Evolutionary conservation across 2,329 filamentous ascomycete genomes (phyloP), one percentile per base, ranked within the genome.

Genomic region (Monilinia fructigena): DNA sequence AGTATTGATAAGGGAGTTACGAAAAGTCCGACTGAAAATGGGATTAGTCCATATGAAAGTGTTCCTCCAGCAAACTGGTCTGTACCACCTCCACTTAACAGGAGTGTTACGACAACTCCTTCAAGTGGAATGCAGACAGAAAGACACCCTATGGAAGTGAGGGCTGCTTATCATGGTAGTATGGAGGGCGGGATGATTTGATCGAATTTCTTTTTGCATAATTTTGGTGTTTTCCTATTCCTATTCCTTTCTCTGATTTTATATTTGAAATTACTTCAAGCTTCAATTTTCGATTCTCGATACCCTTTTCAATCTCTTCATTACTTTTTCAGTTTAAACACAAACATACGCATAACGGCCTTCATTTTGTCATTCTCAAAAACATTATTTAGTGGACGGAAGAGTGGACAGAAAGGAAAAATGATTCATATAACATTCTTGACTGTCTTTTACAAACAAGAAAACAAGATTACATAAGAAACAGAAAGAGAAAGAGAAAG

Each of bases 151-250:
- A 65, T 74, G 53, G 75, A 76, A 40, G 70, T 76, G 28, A 73
- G 70, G 63, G 72, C 75, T 40, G 71, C 72, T 7, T 74, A 73
- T 70, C 60, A 66, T 2, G 67, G 68, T n/a, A 35, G 1, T 53
- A 73, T 73, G 69, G 71, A 75, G 26, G 75, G 75, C n/a, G 75
- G 75, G 1, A 77, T 77, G 75, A 75, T 76, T 65, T 76, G 70
- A 70, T 56, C 3, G 28, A 18, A 18, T n/a, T 53, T 68, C 70
- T 67, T 47, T 69, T 70, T 70, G 66, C 31, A 66, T 66, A 11
- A 48, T 50, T 3, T 52, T 40, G 53, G 59, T 52, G 56, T 58
- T 66, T 58, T 28, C 28, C 10, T 35, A 28, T 50, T 40, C 7
- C n/a, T 50, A 28, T 50, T 40, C 7, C n/a, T 50, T 40, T 60